Conservation (phyloP, 1,284 basidiomycete genomes). For the Moesziomyces globuligerus region DNA sequence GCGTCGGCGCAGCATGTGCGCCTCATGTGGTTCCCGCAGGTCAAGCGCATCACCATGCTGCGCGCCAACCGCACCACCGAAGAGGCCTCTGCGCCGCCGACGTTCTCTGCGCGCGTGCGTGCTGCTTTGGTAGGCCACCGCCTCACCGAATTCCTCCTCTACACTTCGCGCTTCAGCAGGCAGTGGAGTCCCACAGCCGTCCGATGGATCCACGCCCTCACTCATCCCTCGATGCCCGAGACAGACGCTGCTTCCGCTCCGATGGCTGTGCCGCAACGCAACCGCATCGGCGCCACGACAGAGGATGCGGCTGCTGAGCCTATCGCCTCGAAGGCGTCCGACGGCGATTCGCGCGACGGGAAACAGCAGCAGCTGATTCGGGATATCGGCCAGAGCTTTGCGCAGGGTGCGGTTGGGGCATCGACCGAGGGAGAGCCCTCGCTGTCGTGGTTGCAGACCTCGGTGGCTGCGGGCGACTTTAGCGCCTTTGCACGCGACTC, state of each 20-base stretch:
- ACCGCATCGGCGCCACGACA: conserved; percentile 22
- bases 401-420: conserved; percentile 15
- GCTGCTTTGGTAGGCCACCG: conserved; percentile 38
- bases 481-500: conserved; percentile 33
- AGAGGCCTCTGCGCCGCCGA: conserved; percentile 15
- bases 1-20: conserved; percentile 81
- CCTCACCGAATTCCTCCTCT: conserved; percentile 45
- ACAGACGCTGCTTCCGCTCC: neutral
- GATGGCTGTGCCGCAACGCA: neutral
- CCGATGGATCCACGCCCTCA: conserved; percentile 46
- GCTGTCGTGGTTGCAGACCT: conserved; percentile 16
- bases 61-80: conserved; percentile 80
- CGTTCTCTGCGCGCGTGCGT: conserved; percentile 26
- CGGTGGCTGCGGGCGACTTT: conserved; percentile 26
- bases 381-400: conserved; percentile 34
- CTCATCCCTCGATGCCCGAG: conserved; percentile 36
- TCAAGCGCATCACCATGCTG: conserved; percentile 78
- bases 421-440: conserved; percentile 29
- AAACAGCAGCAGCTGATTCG: conserved; percentile 32
- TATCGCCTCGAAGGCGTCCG: conserved; percentile 43
- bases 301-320: conserved; percentile 63
- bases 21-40: conserved; percentile 94
- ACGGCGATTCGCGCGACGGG: conserved; percentile 47
- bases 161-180: conserved; percentile 41
- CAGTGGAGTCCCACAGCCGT: conserved; percentile 31